phyloP scores from a whole-genome alignment of 2,329 filamentous ascomycete species.

The Trichoderma simmonsii region DNA sequence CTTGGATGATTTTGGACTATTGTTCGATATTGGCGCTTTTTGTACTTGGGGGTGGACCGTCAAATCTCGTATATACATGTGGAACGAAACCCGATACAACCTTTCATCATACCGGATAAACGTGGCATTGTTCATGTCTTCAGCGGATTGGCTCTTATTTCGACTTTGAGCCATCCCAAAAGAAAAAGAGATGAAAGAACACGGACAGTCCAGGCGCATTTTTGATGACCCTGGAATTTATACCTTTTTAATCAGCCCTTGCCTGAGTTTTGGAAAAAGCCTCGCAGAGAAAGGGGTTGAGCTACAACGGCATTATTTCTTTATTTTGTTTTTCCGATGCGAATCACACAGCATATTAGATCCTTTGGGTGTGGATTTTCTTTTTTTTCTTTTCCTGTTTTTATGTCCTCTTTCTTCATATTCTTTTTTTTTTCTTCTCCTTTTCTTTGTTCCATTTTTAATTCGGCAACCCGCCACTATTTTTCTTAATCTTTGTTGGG shows the following conservation, averaged over 20 bases:
- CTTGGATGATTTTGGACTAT: conserved; percentile 34
- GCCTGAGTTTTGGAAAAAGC: conserved; percentile 11
- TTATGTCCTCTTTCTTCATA: neutral
- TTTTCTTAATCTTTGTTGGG: neutral
- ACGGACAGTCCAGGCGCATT: neutral
- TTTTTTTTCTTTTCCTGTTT: conserved; percentile 16
- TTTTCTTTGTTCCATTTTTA: conserved; percentile 20
- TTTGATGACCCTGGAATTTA: conserved; percentile 4
- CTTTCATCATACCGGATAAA: conserved; percentile 41
- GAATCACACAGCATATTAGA: neutral
- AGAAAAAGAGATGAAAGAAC: neutral
- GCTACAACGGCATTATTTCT: neutral
- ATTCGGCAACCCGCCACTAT: neutral
- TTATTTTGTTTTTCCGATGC: neutral
- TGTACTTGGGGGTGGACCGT: conserved; percentile 30
- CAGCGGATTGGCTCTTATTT: neutral
- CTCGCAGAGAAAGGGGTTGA: conserved; percentile 8
- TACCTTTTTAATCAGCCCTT: neutral
- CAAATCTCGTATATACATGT: conserved; percentile 34
- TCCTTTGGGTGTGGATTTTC: conserved; percentile 20
- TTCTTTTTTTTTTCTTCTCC: neutral
- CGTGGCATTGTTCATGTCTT: conserved; percentile 42
- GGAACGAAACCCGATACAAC: conserved; percentile 29
- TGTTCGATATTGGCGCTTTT: conserved; percentile 29
- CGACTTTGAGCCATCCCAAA: neutral